Evolutionary conservation across 495 filamentous ascomycete genomes (phyloP).

Genomic region (Penicillium alfredii): DNA sequence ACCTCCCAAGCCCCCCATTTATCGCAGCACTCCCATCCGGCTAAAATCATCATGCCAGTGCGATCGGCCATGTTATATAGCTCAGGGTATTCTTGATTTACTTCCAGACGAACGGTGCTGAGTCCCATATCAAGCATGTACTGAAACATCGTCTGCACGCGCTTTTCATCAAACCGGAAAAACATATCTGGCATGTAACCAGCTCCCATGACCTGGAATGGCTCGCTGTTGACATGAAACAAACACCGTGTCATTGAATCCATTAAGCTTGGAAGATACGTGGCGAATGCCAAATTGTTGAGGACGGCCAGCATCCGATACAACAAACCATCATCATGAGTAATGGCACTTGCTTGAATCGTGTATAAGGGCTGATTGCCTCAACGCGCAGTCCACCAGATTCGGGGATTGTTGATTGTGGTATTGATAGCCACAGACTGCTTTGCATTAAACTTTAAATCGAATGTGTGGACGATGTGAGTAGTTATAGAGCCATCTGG

Average conservation of each 20-base stretch:
- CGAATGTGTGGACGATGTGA: constrained; percentile 25
- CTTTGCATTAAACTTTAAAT: constrained; percentile 32
- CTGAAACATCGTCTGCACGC: constrained; percentile 40
- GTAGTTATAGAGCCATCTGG: constrained; percentile 14
- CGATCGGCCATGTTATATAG: constrained; percentile 53
- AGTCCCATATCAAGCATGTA: constrained; percentile 54
- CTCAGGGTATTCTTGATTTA: constrained; percentile 58
- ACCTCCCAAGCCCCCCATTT: constrained; percentile 61
- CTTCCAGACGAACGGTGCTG: constrained; percentile 59
- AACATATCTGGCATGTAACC: constrained; percentile 60
- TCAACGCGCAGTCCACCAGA: constrained; percentile 78
- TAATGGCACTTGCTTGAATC: constrained; percentile 34
- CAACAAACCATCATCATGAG: constrained; percentile 11
- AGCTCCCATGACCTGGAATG: constrained; percentile 55
- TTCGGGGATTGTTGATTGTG: constrained; percentile 46
- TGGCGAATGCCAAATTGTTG: constrained; percentile 51
- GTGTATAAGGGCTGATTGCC: constrained; percentile 69
- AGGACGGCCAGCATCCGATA: constrained; percentile 39
- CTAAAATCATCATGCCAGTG: constrained; percentile 55
- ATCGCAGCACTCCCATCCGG: constrained; percentile 65
- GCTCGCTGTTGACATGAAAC: constrained; percentile 49
- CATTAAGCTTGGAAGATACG: constrained; percentile 46
- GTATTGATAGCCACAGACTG: constrained; percentile 33
- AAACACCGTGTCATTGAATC: constrained; percentile 49
- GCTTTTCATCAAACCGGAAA: constrained; percentile 45